A percentile compares a stretch with the other conserved stretches of the same genome.
Conservation (phyloP, 2,329 filamentous ascomycete species). For the Trichophyton simii region DNA sequence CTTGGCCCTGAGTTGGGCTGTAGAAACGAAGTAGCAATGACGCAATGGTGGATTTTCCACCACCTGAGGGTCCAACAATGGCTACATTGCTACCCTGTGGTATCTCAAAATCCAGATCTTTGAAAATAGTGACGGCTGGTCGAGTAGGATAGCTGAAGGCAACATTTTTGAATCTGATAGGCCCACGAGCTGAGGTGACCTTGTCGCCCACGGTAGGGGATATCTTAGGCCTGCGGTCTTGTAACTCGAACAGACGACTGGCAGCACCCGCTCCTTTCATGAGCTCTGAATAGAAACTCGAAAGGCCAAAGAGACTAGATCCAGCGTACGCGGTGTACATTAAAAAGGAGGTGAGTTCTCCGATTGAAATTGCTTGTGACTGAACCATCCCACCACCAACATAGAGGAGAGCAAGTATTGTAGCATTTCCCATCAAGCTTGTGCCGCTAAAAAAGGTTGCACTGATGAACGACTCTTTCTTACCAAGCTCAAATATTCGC, state of each 20-base stretch:
- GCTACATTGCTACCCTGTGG: slow-evolving; percentile 89
- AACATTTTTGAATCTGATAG: slow-evolving; percentile 78
- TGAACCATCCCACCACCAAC: slow-evolving; percentile 85
- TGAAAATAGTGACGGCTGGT: slow-evolving; percentile 83
- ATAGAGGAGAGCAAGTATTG: slow-evolving; percentile 78
- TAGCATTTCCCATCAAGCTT: slow-evolving; percentile 79
- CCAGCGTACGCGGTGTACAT: slow-evolving; percentile 90
- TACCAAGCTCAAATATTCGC: slow-evolving; percentile 81
- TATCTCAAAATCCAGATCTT: slow-evolving; percentile 77
- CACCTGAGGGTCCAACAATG: slow-evolving; percentile 89
- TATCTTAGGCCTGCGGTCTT: slow-evolving; percentile 77
- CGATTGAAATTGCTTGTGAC: slow-evolving; percentile 71
- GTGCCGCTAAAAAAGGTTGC: slow-evolving; percentile 72
- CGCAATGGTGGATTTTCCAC: slow-evolving; percentile 91
- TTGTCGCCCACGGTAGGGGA: slow-evolving; percentile 70
- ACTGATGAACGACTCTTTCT: slow-evolving; percentile 72
- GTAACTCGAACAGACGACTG: slow-evolving; percentile 88
- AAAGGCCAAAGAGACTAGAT: slow-evolving; percentile 84
- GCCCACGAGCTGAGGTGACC: slow-evolving; percentile 72
- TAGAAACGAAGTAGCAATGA: slow-evolving; percentile 90
- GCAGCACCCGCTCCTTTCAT: slow-evolving; percentile 99
- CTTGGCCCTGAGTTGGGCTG: slow-evolving; percentile 60
- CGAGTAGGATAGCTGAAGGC: slow-evolving; percentile 86
- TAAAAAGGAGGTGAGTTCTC: slow-evolving; percentile 88
- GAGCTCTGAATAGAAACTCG: slow-evolving; percentile 91